phyloP scores from a whole-genome alignment of 2,329 filamentous ascomycete genomes.

The Mycogone perniciosa region DNA sequence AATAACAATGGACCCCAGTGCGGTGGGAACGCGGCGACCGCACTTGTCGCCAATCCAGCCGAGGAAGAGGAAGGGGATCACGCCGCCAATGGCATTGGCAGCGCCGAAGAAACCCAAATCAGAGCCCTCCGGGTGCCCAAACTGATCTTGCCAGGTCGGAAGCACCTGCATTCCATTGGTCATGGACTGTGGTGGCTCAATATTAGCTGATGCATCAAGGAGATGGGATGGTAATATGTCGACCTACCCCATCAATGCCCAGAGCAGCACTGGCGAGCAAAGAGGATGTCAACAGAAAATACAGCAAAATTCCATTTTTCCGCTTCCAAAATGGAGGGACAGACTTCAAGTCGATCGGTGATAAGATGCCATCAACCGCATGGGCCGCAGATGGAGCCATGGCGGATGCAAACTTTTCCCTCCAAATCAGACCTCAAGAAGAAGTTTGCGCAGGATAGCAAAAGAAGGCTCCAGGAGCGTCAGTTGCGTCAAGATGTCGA shows the following conservation, averaged over 20 bases:
- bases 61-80: constrained; percentile 31
- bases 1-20: constrained; percentile 33
- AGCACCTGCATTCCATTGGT: constrained; percentile 36
- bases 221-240: neutral
- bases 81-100: constrained; percentile 34
- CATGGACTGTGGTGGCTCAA: constrained; percentile 25
- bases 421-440: too few relatives aligned
- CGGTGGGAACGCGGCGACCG: constrained; percentile 30
- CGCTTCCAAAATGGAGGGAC: constrained; percentile 30
- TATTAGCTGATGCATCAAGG: neutral
- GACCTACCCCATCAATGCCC: constrained; percentile 36
- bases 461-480: too few relatives aligned
- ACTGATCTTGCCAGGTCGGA: constrained; percentile 31
- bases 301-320: constrained; percentile 37
- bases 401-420: neutral
- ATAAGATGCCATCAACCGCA: constrained; percentile 24
- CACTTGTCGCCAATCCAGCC: constrained; percentile 30
- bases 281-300: constrained; percentile 38
- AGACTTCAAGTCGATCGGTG: constrained; percentile 25
- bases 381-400: constrained; percentile 30
- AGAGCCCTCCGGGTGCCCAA: constrained; percentile 32
- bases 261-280: constrained; percentile 35
- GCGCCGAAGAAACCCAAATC: constrained; percentile 34
- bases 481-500: too few relatives aligned
- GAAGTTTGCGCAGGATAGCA: too few relatives aligned